These are phyloP conservation scores for Anaeromyces robustus DNA, from an alignment of 192 early-diverging fungal genomes.

Conservation along the genomic window DNA sequence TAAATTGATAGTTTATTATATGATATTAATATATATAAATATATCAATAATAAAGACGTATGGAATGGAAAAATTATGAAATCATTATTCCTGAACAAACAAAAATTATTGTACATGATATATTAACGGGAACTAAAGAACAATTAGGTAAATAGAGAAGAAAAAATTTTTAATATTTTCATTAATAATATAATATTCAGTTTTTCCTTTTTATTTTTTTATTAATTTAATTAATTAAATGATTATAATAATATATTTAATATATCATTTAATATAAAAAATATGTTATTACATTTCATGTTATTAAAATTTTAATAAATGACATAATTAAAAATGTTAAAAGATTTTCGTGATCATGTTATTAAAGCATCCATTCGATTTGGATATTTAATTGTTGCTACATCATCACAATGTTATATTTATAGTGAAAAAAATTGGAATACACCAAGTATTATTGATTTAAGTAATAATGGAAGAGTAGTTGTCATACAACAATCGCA, in stretches of 20 bases:
- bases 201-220: too few species aligned
- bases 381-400: slow-evolving; percentile 28
- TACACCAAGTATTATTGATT: slow-evolving; percentile 34
- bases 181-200: too few species aligned
- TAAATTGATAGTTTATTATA: neutral
- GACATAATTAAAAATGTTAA: too few species aligned
- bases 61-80: slow-evolving; percentile 42
- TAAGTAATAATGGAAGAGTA: slow-evolving; percentile 33
- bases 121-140: slow-evolving; percentile 23
- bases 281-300: too few species aligned
- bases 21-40: neutral
- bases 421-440: slow-evolving; percentile 45
- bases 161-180: too few species aligned
- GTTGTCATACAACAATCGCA: slow-evolving; percentile 35
- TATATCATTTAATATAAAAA: neutral
- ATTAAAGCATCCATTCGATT: slow-evolving; percentile 30
- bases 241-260: too few species aligned
- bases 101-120: slow-evolving; percentile 28
- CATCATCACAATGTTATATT: slow-evolving; percentile 34
- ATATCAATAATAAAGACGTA: slow-evolving; percentile 9
- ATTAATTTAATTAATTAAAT: too few species aligned
- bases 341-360: slow-evolving; percentile 38
- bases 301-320: too few species aligned
- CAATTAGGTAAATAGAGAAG: slow-evolving; percentile 25
- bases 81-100: slow-evolving; percentile 34